Evolutionary conservation across 768 basidiomycete genomes (phyloP), one percentile per base, ranked within the genome.

Genomic region (Bullera alba): DNA sequence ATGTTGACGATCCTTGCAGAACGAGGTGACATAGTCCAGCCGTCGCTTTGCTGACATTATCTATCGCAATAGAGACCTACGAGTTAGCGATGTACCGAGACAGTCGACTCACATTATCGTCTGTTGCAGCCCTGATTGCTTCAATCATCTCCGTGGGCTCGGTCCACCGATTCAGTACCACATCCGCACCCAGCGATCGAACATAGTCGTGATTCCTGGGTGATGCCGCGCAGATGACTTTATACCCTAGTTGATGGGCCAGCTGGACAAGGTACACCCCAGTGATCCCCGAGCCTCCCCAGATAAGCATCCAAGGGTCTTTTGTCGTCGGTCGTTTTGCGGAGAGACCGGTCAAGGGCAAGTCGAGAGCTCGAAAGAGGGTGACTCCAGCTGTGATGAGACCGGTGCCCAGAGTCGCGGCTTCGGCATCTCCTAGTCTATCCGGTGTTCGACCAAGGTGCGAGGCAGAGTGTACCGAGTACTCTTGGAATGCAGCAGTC

Each of bases 151-250:
- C 46, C 3, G 10, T 17, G 10, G 51, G 43, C 16, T 42, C 35
- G 5, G 43, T 39, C 55, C 57, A 58, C 10, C 63, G 29, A 53
- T 78, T 76, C 49, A 77, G 74, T 4, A 76, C 73, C 3, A 69
- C 73, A 28, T 75, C 70, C 0, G 79, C 79, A 3, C 79, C 79
- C 7, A 77, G 61, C 1, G 62, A 53, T 36, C 71, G 72, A 17
- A 79, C 55, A 16, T 75, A 60, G 0, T 65, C 69, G 38, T 71
- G 67, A 53, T 77, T 76, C 28, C 60, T 56, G 15, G 73, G 66
- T 0, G 77, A 78, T 3, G 77, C 74, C 21, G 77, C 77, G 5
- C 78, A 73, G 17, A 77, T 70, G 39, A 79, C 75, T 22, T 72
- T 72, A 50, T 77, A 71, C 15, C 79, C 79, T 0, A 75, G 58